Evolutionary conservation across 768 basidiomycete species (phyloP).

Genomic region (Termitomyces sp.): DNA sequence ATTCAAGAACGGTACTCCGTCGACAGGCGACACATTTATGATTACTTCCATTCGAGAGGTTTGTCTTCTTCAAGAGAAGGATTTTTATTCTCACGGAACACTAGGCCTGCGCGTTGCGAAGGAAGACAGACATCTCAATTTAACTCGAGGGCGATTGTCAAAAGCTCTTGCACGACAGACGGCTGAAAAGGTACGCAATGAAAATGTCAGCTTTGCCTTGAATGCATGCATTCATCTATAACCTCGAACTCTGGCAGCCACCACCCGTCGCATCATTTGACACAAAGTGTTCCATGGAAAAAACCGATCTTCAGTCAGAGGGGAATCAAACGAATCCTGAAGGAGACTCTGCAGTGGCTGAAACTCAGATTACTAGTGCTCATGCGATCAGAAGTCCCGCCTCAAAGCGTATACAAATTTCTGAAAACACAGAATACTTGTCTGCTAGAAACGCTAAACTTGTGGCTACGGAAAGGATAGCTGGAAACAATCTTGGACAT

Average conservation of each 20-base stretch:
- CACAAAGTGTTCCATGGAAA: not conserved
- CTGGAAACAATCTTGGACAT: not conserved
- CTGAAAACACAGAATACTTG: not conserved
- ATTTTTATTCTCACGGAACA: conserved; percentile 20
- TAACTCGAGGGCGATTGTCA: conserved; percentile 36
- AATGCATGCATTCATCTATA: not conserved
- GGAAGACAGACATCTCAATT: conserved; percentile 56
- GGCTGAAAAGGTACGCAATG: conserved; percentile 4
- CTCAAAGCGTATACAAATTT: not conserved
- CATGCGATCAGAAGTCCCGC: not conserved
- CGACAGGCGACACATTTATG: conserved; percentile 72
- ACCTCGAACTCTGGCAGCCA: not conserved
- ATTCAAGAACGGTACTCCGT: conserved; percentile 67
- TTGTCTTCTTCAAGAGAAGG: conserved; percentile 10
- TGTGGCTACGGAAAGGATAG: conserved; percentile 12
- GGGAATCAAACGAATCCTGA: not conserved
- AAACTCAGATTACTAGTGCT: not conserved
- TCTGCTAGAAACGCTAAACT: conserved; percentile 11
- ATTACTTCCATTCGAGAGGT: conserved; percentile 70
- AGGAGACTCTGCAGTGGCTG: not conserved
- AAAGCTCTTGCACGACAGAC: conserved; percentile 17
- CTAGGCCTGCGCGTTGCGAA: conserved; percentile 59
- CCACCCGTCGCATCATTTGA: not conserved
- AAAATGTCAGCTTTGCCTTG: not conserved
- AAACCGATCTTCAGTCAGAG: not conserved